phyloP scores from a whole-genome alignment of 2,329 filamentous ascomycete genomes.

The Claviceps sp. region DNA sequence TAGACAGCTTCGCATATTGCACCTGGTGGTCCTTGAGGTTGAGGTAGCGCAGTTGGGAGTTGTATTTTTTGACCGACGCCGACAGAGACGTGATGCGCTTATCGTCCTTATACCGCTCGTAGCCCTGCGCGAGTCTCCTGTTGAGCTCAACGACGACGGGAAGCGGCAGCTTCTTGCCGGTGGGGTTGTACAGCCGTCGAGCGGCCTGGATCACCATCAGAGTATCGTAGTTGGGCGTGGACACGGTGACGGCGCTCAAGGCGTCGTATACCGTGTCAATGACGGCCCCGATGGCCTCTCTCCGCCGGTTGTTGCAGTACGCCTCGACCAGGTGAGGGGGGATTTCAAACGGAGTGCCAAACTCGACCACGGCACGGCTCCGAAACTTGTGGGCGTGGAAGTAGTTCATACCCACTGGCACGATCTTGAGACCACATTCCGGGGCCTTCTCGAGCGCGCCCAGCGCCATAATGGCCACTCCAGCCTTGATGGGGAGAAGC shows the following conservation, averaged over 20 bases:
- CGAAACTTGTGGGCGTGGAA: conserved; percentile 98
- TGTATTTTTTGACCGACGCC: conserved; percentile 69
- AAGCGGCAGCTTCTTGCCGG: conserved; percentile 82
- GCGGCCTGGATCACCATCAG: conserved; percentile 95
- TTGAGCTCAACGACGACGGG: conserved; percentile 92
- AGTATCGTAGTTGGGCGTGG: conserved; percentile 87
- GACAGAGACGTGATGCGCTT: conserved; percentile 66
- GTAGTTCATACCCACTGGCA: conserved; percentile 98
- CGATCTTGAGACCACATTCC: conserved; percentile 80
- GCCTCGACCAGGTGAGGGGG: conserved; percentile 69
- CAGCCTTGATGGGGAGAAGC: conserved; percentile 83
- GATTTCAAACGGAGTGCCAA: conserved; percentile 79
- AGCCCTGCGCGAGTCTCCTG: conserved; percentile 77
- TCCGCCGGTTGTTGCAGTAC: conserved; percentile 69
- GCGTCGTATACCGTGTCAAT: conserved; percentile 78
- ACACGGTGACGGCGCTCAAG: conserved; percentile 79
- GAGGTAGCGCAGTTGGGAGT: conserved; percentile 70
- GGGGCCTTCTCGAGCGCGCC: conserved; percentile 77
- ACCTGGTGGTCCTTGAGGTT: conserved; percentile 91
- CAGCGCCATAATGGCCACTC: conserved; percentile 94
- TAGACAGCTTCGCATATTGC: conserved; percentile 74
- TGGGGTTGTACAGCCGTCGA: conserved; percentile 83
- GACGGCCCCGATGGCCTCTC: conserved; percentile 75
- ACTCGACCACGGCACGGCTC: conserved; percentile 89
- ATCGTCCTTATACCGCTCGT: conserved; percentile 85